These are phyloP conservation scores for Sclerotinia glacialis DNA, from an alignment of 2,329 filamentous ascomycete genomes.

Conservation along the genomic window DNA sequence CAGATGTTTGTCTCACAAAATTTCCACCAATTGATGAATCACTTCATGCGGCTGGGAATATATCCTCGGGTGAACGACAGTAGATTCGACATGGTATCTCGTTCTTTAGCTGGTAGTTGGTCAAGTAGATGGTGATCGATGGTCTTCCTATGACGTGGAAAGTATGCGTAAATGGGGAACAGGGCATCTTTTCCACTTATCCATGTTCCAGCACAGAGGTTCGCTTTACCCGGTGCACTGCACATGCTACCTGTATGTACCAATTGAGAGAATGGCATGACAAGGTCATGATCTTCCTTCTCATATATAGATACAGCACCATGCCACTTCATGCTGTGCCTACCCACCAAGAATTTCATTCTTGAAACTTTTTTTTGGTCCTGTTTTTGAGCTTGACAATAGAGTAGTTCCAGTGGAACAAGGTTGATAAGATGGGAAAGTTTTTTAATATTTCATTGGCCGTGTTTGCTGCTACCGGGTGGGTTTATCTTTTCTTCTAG, in stretches of 20 bases:
- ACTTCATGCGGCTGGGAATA: background rate
- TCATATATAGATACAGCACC: conserved; percentile 21
- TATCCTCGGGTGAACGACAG: conserved; percentile 1
- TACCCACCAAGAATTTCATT: conserved; percentile 5
- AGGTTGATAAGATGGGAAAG: conserved; percentile 40
- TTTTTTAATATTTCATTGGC: conserved; percentile 45
- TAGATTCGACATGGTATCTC: conserved; percentile 1
- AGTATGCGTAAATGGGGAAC: background rate
- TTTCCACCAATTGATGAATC: conserved; percentile 2
- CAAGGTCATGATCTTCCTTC: background rate
- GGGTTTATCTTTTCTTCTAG: conserved; percentile 4
- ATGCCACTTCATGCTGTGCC: conserved; percentile 3
- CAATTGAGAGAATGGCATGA: background rate
- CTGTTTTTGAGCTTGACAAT: background rate
- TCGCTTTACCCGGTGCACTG: conserved; percentile 15
- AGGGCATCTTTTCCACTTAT: background rate
- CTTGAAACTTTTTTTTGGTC: background rate
- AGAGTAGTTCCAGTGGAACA: background rate
- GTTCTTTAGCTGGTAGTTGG: background rate
- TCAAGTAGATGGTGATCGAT: background rate
- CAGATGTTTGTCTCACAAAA: background rate
- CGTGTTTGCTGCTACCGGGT: conserved; percentile 45
- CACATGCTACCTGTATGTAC: background rate
- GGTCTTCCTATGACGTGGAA: background rate
- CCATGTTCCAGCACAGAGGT: conserved; percentile 14